These are phyloP conservation scores for Podila epicladia DNA, from an alignment of 192 early-diverging fungal genomes.

Conservation along the genomic window DNA sequence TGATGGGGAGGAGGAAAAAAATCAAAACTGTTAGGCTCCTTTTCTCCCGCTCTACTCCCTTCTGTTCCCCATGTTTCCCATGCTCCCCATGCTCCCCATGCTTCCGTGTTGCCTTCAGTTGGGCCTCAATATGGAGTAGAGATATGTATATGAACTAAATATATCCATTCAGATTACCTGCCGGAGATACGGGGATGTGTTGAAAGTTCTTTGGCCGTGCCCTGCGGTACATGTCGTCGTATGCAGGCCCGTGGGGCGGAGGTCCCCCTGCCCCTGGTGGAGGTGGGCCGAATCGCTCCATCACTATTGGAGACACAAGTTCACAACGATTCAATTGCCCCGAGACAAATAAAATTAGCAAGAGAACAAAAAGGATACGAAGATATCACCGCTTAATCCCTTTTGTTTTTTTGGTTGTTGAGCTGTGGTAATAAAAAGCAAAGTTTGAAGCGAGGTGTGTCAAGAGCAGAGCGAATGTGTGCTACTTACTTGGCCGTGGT, in stretches of 20 bases:
- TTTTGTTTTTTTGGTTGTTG: too few relatives aligned
- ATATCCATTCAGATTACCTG: constrained; percentile 22
- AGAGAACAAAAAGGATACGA: not conserved
- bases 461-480: not conserved
- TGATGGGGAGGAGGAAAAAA: not conserved
- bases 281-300: constrained; percentile 39
- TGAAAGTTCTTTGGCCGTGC: constrained; percentile 47
- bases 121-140: not conserved
- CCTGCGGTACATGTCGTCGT: constrained; percentile 46
- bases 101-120: not conserved
- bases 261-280: constrained; percentile 6
- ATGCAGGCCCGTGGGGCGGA: constrained; percentile 29
- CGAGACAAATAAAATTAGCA: not conserved
- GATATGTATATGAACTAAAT: constrained; percentile 6
- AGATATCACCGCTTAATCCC: not conserved
- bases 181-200: constrained; percentile 36
- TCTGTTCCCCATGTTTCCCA: too few relatives aligned
- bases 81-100: not conserved
- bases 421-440: not conserved
- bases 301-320: constrained; percentile 3
- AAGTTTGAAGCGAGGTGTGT: not conserved
- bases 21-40: not conserved
- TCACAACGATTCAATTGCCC: not conserved
- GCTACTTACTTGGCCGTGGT: constrained; percentile 25
- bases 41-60: too few relatives aligned